Evolutionary conservation across 345 rosid genomes (phyloP).

Genomic region (Hibiscus syriacus): DNA sequence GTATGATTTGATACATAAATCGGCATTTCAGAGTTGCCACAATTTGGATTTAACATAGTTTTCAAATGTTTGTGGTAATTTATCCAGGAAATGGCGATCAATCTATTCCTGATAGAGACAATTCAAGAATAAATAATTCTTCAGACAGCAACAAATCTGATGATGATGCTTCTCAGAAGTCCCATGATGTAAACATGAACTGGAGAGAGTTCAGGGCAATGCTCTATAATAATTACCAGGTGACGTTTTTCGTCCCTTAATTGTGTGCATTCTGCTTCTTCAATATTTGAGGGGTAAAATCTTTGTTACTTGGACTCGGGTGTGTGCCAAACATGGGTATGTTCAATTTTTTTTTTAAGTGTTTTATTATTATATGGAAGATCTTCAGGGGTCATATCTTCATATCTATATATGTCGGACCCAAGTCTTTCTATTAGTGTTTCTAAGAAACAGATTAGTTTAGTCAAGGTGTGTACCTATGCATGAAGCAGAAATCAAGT

Average conservation of each 20-base stretch:
- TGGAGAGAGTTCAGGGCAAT: conserved; percentile 95
- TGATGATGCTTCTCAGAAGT: conserved; percentile 47
- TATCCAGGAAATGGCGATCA: conserved; percentile 46
- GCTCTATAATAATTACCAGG: conserved; percentile 71
- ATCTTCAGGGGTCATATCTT: no score
- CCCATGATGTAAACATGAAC: conserved; percentile 36
- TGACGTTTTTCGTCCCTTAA: conserved; percentile 17
- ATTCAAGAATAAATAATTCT: conserved; percentile 45
- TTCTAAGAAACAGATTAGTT: no score
- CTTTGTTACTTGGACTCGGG: no score
- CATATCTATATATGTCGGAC: no score
- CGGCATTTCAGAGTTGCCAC: not conserved
- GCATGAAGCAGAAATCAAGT: no score
- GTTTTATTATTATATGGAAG: no score
- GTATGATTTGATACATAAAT: not conserved
- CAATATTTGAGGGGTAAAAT: not conserved
- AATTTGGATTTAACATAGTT: not conserved
- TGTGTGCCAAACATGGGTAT: not conserved
- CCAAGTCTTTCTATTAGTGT: no score
- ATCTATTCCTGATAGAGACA: conserved; percentile 47
- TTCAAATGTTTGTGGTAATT: conserved; percentile 1
- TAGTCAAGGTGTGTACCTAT: no score
- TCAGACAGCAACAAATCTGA: conserved; percentile 49
- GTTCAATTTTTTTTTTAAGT: no score
- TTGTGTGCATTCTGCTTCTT: not conserved